A percentile compares a stretch with the other conserved stretches of the same genome.
phyloP scores from a whole-genome alignment of 257 asterid genomes.

The Rubia yunnanensis region DNA sequence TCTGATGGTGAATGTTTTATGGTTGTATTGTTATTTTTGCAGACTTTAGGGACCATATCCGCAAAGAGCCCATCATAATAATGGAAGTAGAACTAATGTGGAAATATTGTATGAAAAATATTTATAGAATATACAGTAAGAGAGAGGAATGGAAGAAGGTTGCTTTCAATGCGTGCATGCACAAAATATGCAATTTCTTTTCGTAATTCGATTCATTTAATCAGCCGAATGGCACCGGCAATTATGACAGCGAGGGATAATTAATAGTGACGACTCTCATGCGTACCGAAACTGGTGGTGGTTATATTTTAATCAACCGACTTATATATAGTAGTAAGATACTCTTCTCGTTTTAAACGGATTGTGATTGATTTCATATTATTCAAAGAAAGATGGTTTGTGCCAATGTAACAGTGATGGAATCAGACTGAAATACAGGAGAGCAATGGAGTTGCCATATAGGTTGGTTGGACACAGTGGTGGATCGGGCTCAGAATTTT shows the following conservation, averaged over 20 bases:
- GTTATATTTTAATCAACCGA: background rate
- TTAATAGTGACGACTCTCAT: background rate
- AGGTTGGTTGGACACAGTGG: too few species aligned
- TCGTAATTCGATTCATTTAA: background rate
- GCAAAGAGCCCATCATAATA: constrained; percentile 1
- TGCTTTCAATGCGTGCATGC: constrained; percentile 29
- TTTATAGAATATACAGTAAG: background rate
- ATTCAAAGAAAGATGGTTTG: too few species aligned
- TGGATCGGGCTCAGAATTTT: too few species aligned
- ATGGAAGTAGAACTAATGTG: background rate
- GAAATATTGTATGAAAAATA: background rate
- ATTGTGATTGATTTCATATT: too few species aligned
- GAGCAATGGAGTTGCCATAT: too few species aligned
- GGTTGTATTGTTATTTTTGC: background rate
- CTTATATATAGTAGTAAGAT: background rate
- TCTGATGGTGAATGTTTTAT: constrained; percentile 5
- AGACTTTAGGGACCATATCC: constrained; percentile 16
- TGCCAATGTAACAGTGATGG: too few species aligned
- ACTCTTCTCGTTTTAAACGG: too few species aligned
- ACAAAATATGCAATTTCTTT: constrained; percentile 4
- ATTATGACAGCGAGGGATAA: background rate
- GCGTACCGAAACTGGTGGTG: too few species aligned
- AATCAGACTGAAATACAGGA: too few species aligned
- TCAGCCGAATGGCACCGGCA: background rate
- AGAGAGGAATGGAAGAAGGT: constrained; percentile 12